A percentile compares a stretch with the other conserved stretches of the same genome.
Evolutionary conservation across 73 alveolate species (phyloP).

Genomic region (Symbiodinium pilosum): DNA sequence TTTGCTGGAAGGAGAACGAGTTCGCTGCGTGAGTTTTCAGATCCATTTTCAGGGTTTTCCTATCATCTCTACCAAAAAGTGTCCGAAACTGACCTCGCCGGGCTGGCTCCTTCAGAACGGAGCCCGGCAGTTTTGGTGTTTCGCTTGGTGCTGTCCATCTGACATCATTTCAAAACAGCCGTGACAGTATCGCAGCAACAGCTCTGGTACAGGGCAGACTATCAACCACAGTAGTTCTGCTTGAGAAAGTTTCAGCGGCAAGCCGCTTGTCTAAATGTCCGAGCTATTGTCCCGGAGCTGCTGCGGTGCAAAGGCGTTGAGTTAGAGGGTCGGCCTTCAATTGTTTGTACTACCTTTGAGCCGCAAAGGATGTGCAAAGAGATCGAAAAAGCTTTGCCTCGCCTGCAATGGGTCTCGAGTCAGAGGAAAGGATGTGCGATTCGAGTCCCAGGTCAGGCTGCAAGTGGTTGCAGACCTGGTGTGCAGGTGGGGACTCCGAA

Average conservation of each 20-base stretch:
- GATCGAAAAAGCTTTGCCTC: neutral
- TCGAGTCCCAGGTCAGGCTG: neutral
- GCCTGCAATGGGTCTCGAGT: neutral
- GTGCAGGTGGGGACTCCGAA: conserved; percentile 15
- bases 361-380: neutral
- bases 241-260: too few species aligned
- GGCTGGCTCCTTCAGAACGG: neutral
- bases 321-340: conserved; percentile 26
- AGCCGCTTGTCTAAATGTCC: too few species aligned
- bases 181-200: neutral
- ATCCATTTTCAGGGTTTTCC: neutral
- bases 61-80: neutral
- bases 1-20: conserved; percentile 70
- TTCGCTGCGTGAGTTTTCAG: conserved; percentile 69
- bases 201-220: neutral
- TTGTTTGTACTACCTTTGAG: conserved; percentile 7
- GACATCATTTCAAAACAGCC: conserved; percentile 14
- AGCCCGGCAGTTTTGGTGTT: conserved; percentile 20
- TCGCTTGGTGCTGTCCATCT: conserved; percentile 6
- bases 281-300: neutral
- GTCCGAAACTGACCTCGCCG: neutral
- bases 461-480: neutral
- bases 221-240: too few species aligned
- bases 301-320: conserved; percentile 9
- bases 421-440: neutral